Percentiles rank a stretch among this genome's conserved stretches.
phyloP scores from a whole-genome alignment of 495 filamentous ascomycete species.

The Xylaria grammica region DNA sequence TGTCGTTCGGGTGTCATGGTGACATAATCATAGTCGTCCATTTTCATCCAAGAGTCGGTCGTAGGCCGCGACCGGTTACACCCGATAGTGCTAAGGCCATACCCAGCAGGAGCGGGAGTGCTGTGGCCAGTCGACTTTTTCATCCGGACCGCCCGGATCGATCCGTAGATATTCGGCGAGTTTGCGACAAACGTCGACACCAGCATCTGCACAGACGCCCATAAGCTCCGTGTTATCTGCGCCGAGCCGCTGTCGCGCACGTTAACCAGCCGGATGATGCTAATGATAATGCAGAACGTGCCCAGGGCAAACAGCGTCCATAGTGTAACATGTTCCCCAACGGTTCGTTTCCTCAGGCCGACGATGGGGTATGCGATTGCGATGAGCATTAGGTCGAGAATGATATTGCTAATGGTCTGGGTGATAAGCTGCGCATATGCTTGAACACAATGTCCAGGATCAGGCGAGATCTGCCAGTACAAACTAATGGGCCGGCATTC shows the following conservation, averaged over 20 bases:
- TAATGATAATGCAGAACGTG: constrained; percentile 49
- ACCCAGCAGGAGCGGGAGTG: background rate
- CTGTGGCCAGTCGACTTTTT: constrained; percentile 27
- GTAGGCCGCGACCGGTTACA: constrained; percentile 20
- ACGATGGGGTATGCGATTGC: constrained; percentile 48
- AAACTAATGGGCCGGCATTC: constrained; percentile 51
- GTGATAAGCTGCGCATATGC: constrained; percentile 47
- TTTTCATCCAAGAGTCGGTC: constrained; percentile 33
- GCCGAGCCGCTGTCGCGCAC: constrained; percentile 37
- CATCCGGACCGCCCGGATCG: constrained; percentile 30
- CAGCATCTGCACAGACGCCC: constrained; percentile 50
- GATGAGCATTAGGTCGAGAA: constrained; percentile 51
- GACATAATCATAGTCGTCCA: constrained; percentile 29
- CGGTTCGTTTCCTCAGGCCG: constrained; percentile 35
- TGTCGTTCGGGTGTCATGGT: constrained; percentile 10
- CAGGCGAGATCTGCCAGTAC: constrained; percentile 50
- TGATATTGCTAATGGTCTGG: constrained; percentile 47
- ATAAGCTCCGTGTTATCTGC: constrained; percentile 48
- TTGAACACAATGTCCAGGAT: constrained; percentile 47
- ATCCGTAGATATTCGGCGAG: constrained; percentile 46
- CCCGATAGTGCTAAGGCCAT: constrained; percentile 15
- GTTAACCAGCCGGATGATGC: constrained; percentile 45
- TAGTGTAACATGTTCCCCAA: constrained; percentile 43
- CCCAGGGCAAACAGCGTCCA: constrained; percentile 46
- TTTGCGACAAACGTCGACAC: constrained; percentile 52